Conservation (phyloP, 805 yeast species). For the Sporopachydermia quercuum region DNA sequence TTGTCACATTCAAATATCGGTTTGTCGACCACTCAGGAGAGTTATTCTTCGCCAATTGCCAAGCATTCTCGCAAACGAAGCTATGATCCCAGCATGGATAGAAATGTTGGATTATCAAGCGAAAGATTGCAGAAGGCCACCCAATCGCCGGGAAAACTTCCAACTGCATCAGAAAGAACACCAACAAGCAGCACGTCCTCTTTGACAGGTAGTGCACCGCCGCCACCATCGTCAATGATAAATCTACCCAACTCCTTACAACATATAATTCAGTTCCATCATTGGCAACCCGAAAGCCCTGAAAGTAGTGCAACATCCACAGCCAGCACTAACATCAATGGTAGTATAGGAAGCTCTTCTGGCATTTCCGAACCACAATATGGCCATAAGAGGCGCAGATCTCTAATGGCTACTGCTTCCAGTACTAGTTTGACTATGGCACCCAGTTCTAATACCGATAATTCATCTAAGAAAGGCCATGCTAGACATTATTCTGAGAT, state of each 20-base stretch:
- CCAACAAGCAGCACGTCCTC: too few relatives aligned
- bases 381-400: not conserved
- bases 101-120: conserved; percentile 10
- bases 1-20: conserved; percentile 2
- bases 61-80: conserved; percentile 9
- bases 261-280: conserved; percentile 40
- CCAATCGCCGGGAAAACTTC: conserved; percentile 2
- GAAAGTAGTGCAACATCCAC: too few relatives aligned
- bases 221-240: conserved; percentile 11
- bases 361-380: too few relatives aligned
- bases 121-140: too few relatives aligned
- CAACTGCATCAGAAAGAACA: too few relatives aligned
- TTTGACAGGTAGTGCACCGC: conserved; percentile 10
- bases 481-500: not conserved
- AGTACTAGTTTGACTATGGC: not conserved
- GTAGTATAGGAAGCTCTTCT: too few relatives aligned
- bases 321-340: too few relatives aligned
- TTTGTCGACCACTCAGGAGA: not conserved
- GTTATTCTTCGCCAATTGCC: not conserved
- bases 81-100: conserved; percentile 7
- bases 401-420: not conserved
- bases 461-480: too few relatives aligned
- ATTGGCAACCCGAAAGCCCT: conserved; percentile 37
- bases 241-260: conserved; percentile 21
- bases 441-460: too few relatives aligned